Conservation (phyloP, 345 rosid genomes). For the Eucalyptus tenuipes region DNA sequence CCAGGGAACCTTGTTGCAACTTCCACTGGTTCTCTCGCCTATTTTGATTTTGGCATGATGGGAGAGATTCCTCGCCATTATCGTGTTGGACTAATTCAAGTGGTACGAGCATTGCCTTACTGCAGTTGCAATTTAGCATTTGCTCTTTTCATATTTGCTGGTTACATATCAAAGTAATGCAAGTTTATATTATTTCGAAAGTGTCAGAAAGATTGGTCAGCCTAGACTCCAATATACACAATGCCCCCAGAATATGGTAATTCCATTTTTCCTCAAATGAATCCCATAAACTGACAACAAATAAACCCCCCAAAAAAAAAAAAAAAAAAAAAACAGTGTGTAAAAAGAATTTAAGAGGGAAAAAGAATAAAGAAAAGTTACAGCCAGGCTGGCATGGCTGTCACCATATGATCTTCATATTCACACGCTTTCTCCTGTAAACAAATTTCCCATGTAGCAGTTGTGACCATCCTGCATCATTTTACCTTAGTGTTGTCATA, state of each 20-base stretch:
- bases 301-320: no score
- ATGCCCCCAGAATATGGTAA: no score
- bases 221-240: neutral
- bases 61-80: conserved; percentile 93
- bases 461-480: neutral
- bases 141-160: neutral
- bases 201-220: neutral
- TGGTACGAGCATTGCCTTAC: conserved; percentile 20
- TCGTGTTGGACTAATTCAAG: conserved; percentile 90
- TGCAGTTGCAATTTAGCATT: neutral
- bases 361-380: neutral
- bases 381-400: neutral
- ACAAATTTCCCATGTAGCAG: neutral
- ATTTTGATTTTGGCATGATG: conserved; percentile 98
- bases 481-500: neutral
- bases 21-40: conserved; percentile 61
- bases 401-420: neutral
- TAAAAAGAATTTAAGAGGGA: no score
- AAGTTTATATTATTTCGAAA: neutral
- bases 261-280: no score
- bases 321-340: no score
- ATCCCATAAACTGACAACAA: no score
- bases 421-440: neutral
- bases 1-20: conserved; percentile 97
- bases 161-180: neutral